Conservation (phyloP, 1,284 basidiomycete species). For the Trichosporon sp. region DNA sequence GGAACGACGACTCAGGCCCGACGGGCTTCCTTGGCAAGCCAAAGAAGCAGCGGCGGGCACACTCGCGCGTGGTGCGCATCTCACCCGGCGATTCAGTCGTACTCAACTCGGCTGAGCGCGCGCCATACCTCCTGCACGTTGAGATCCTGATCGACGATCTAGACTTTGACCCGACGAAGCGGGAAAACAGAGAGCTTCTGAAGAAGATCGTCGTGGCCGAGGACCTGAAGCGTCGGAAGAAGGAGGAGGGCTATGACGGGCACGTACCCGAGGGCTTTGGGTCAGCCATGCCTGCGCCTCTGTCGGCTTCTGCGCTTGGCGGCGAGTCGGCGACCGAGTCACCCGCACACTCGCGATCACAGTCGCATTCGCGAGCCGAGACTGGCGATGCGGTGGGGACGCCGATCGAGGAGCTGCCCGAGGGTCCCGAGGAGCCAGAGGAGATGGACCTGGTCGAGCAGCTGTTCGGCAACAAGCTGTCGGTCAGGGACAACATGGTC, state of each 20-base stretch:
- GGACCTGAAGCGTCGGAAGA: constrained; percentile 45
- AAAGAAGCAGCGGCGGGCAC: constrained; percentile 55
- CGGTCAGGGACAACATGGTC: constrained; percentile 61
- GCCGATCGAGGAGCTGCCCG: not conserved
- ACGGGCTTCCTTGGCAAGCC: constrained; percentile 3
- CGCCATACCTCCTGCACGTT: constrained; percentile 87
- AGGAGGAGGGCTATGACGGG: constrained; percentile 24
- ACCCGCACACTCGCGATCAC: not conserved
- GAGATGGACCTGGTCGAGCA: constrained; percentile 94
- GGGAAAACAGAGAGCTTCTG: constrained; percentile 78
- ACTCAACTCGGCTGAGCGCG: constrained; percentile 93
- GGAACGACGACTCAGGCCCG: constrained; percentile 34
- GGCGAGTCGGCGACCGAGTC: not conserved
- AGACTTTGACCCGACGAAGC: constrained; percentile 82
- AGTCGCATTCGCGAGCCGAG: not conserved
- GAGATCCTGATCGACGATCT: constrained; percentile 89
- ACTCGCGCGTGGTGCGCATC: constrained; percentile 94
- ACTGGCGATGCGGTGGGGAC: not conserved
- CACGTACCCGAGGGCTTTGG: constrained; percentile 21
- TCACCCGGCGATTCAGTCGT: constrained; percentile 97
- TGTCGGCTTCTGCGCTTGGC: not conserved
- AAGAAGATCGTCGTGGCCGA: constrained; percentile 77
- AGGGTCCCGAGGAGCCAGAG: constrained; percentile 57
- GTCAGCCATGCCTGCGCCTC: constrained; percentile 21
- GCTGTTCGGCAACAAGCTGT: constrained; percentile 71